Percentiles rank a stretch among this genome's conserved stretches.
phyloP scores from a whole-genome alignment of 2,329 filamentous ascomycete genomes.

The Sclerotinia trifoliorum region DNA sequence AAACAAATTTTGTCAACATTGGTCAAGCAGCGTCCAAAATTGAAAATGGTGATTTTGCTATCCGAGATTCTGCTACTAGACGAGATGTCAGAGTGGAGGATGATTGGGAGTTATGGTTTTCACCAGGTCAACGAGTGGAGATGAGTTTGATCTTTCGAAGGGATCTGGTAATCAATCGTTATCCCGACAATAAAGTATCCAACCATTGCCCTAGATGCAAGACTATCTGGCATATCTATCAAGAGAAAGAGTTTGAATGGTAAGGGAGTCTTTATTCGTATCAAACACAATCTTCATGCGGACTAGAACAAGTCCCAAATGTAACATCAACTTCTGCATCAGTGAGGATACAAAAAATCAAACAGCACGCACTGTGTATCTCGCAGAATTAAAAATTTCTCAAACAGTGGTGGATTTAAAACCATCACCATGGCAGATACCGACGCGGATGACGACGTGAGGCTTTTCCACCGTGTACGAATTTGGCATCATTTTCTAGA shows the following conservation, averaged over 20 bases:
- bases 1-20: slow-evolving; percentile 31
- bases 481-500: no score
- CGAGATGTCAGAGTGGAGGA: slow-evolving; percentile 30
- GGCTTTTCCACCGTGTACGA: neutral
- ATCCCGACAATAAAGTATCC: neutral
- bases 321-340: neutral
- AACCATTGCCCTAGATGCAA: neutral
- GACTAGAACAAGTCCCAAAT: neutral
- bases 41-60: slow-evolving; percentile 35
- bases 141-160: slow-evolving; percentile 39
- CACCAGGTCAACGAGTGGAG: slow-evolving; percentile 38
- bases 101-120: slow-evolving; percentile 36
- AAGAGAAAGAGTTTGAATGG: neutral
- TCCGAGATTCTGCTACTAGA: slow-evolving; percentile 33
- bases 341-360: no score
- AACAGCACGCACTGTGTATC: neutral
- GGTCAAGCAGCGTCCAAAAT: slow-evolving; percentile 31
- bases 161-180: no score
- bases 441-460: neutral
- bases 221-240: neutral
- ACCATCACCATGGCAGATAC: no score
- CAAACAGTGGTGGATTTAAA: no score
- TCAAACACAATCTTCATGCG: neutral
- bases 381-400: neutral
- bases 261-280: neutral